Evolutionary conservation across 2,329 filamentous ascomycete genomes (phyloP), one percentile per base, ranked within the genome.

Genomic region (Xylaria sp.): DNA sequence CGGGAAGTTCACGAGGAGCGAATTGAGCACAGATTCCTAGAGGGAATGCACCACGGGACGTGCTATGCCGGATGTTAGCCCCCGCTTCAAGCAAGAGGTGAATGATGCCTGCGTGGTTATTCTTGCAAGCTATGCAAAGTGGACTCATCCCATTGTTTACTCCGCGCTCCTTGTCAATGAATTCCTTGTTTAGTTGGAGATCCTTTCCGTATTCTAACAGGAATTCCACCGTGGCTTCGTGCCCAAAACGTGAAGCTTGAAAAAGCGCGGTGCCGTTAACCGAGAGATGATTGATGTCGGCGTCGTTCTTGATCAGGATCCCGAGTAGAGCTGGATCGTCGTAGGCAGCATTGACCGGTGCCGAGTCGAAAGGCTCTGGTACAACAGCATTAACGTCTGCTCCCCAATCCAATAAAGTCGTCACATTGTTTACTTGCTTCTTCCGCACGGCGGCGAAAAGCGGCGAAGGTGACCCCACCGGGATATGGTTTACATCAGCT

Each of bases 51-150:
- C 49, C 49, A n/a, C 31, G 9, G n/a, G 23, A 37, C 9, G 49
- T 41, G 10, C 33, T 19, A 15, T 53, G 49, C n/a, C 41, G 21
- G 6, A 25, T 37, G n/a, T 53, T 27, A 10, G 49, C 49, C 3
- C 49, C 49, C 21, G 49, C 49, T 53, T 53, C 49, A 11, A 53
- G 49, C 49, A 53, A 41, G 25, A 40, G 35, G 6, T 25, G 49
- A n/a, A 53, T 41, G 25, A 53, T 53, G 10, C 25, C 49, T n/a
- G 19, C 37, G 6, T 15, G 23, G n/a, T 21, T 15, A 31, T 53
- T 13, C 11, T 17, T 53, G 49, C 49, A 53, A n/a, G 49, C 37
- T 29, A 41, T 21, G 21, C 37, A 53, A 4, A 53, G 23, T 8
- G 49, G 49, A 4, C 1, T 53, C 49, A 53, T 53, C 4, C 49